phyloP scores from a whole-genome alignment of 2,329 filamentous ascomycete species.

The Leptoxyphium fumago region DNA sequence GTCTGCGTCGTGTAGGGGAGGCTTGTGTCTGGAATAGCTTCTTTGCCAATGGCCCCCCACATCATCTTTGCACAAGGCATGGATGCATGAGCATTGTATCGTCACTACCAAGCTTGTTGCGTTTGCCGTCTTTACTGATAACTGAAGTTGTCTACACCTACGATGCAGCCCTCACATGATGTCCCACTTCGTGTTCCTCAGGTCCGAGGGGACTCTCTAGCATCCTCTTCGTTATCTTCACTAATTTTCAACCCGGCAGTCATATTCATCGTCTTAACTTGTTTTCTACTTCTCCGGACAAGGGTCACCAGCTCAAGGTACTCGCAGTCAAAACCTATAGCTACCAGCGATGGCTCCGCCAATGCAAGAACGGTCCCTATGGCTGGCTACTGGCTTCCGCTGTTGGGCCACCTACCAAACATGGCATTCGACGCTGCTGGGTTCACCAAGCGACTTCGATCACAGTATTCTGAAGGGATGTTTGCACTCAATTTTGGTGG shows the following conservation, averaged over 20 bases:
- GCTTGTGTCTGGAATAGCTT: too few relatives aligned
- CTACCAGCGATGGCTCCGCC: conserved; percentile 9
- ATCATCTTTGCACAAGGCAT: too few relatives aligned
- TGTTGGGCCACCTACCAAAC: conserved; percentile 40
- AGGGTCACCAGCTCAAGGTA: conserved; percentile 8
- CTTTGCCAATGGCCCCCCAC: too few relatives aligned
- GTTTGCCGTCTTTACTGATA: too few relatives aligned
- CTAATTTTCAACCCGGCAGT: neutral
- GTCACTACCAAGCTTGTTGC: too few relatives aligned
- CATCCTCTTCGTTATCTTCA: neutral
- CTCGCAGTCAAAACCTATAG: conserved; percentile 3
- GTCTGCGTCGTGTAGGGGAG: too few relatives aligned
- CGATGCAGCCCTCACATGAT: too few relatives aligned
- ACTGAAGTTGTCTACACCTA: too few relatives aligned
- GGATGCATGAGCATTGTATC: too few relatives aligned
- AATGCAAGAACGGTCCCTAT: conserved; percentile 27
- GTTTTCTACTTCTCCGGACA: conserved; percentile 1
- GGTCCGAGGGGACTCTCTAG: neutral
- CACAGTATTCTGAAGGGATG: conserved; percentile 25
- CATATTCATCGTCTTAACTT: neutral
- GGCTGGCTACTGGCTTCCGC: conserved; percentile 46
- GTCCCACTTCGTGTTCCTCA: neutral
- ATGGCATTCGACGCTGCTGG: conserved; percentile 29
- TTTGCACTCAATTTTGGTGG: conserved; percentile 37
- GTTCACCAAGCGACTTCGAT: conserved; percentile 29